Evolutionary conservation across 2,329 filamentous ascomycete species (phyloP), one percentile per base, ranked within the genome.

Genomic region (Xylaria sp.): DNA sequence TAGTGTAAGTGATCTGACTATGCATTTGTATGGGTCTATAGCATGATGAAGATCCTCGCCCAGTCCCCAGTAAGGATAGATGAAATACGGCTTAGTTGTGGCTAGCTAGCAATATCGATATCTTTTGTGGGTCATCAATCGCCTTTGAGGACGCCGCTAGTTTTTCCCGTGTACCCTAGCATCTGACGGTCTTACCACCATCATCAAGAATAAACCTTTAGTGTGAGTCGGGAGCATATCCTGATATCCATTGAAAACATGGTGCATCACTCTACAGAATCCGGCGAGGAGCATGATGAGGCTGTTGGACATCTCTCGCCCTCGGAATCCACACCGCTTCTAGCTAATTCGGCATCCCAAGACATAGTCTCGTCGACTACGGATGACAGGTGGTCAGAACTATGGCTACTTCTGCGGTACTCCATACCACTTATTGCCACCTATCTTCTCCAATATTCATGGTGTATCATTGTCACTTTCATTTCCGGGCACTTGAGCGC

Each of bases 391-490:
- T 62, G 56, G 28, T 70, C 74, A 2, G 76, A 78, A 43, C 64
- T 77, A 63, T 72, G 73, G 74, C 72, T 77, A 15, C 73, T 74
- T 15, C 36, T 67, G 57, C 78, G 76, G 67, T 84, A 84, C 72
- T 84, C 83, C 0, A 66, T 82, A 1, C 85, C 85, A 7, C 77
- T 87, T 23, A 82, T 85, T 59, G 77, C 82, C n/a, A 87, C 85
- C 0, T 87, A 86, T 68, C 74, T 87, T 0, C 78, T 87, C 5
- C 84, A 87, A 69, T 87, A 87, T 71, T 84, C 81, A 8, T 85
- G 84, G 70, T 84, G 78, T 61, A 76, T 86, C 39, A 82, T 85
- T 63, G 85, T 83, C 1, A 85, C 84, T 25, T 81, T 85, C 45
- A 82, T 85, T 0, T 85, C 84, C 0, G 85, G 85, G 0, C 85